A percentile compares a stretch with the other conserved stretches of the same genome.
These are phyloP conservation scores for Paxillus involutus DNA, from an alignment of 768 basidiomycete species.

Conservation along the genomic window DNA sequence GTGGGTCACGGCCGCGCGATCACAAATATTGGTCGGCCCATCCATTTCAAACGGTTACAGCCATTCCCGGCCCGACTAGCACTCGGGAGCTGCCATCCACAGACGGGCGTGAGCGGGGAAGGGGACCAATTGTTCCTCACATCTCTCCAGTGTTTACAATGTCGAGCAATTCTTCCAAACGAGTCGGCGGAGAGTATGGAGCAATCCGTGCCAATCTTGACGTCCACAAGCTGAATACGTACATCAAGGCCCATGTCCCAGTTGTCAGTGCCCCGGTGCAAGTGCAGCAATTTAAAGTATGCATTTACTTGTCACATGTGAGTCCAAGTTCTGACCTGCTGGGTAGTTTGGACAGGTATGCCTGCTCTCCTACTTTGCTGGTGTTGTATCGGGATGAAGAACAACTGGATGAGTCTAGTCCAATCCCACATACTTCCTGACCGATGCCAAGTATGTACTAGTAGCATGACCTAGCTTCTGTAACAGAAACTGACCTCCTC, in stretches of 20 bases:
- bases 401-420: constrained; percentile 49
- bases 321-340: constrained; percentile 1
- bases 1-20: neutral
- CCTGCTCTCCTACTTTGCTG: neutral
- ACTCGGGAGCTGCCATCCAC: neutral
- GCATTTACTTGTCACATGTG: constrained; percentile 16
- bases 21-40: neutral
- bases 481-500: neutral
- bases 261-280: constrained; percentile 61
- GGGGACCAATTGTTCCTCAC: neutral
- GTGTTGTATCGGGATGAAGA: constrained; percentile 1
- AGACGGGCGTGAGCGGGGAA: too few relatives aligned
- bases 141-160: constrained; percentile 8
- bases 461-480: neutral
- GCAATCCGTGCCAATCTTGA: constrained; percentile 71
- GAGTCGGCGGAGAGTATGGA: constrained; percentile 76
- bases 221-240: constrained; percentile 58
- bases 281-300: constrained; percentile 92
- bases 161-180: constrained; percentile 32
- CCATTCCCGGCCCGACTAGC: neutral
- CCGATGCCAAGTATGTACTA: constrained; percentile 60
- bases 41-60: too few relatives aligned
- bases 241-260: constrained; percentile 57
- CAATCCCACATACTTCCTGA: constrained; percentile 95
- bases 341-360: constrained; percentile 83